Evolutionary conservation across 192 early-diverging fungal genomes (phyloP), one percentile per base, ranked within the genome.

Genomic region (Cladochytrium replicatum): DNA sequence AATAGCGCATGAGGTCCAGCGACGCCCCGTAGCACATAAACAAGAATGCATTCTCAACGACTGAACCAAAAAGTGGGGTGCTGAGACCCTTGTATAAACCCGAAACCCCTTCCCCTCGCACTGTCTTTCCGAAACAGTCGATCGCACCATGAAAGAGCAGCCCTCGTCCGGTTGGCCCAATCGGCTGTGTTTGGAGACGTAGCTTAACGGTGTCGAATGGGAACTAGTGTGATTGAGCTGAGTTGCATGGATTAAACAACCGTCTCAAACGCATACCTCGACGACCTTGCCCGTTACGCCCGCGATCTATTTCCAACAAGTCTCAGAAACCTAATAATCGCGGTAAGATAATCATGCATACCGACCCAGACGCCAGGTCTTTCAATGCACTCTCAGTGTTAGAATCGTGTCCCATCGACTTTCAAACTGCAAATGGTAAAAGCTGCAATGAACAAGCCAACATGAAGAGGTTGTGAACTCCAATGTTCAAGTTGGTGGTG

Each of bases 241-340:
- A 11, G 11, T 48, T 24, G 6, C 11, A 6, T 7, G 8, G 24
- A 6, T 48, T 29, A 43, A 8, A 45, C 49, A 6, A 4, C 38
- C 62, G 91, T 93, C 69, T 95, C 93, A 59, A 94, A 94, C 2
- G 94, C 93, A 46, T 87, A 94, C 62, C n/a, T 98, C 93, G 54
- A 98, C 80, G 48, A 88, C 72, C 75, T 93, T 93, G 64, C 88
- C 94, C 19, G 81, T 72, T 51, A 95, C 80, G 24, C 94, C 94
- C 2, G 88, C 81, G 9, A 91, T 52, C 86, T 88, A n/a, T n/a
- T n/a, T n/a, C n/a, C n/a, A n/a, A n/a, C n/a, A n/a, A n/a, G n/a
- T n/a, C n/a, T n/a, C n/a, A n/a, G n/a, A n/a, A n/a, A n/a, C n/a
- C n/a, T n/a, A n/a, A n/a, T n/a, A n/a, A n/a, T n/a, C n/a, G n/a